Evolutionary conservation across 1,284 basidiomycete species (phyloP), one percentile per base, ranked within the genome.

Genomic region (Melampsora americana): DNA sequence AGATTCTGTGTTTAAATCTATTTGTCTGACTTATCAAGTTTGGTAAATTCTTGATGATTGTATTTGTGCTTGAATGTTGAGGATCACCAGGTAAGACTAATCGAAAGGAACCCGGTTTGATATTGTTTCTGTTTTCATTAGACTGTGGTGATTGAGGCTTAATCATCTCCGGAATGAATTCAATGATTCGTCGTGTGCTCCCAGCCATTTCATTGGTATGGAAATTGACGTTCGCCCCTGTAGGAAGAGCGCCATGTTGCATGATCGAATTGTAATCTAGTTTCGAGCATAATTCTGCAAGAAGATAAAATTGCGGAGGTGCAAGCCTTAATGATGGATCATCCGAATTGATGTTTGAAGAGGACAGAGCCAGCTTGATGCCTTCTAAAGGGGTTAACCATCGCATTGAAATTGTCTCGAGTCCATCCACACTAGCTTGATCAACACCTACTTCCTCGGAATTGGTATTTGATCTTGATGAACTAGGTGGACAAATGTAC

Each of bases 291-390:
- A 80, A 66, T 12, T 80, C 79, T 2, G 73, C 77, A 18, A 80
- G 67, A 16, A 80, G 67, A 72, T 80, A 79, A 66, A 80, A 80
- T 44, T 80, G 80, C 14, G 80, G 80, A 14, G 80, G 80, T 59
- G 79, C 78, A 3, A 80, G 70, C 46, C 78, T 61, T 72, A 80
- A 76, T 18, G 68, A 30, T 32, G 56, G 28, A 26, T 56, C 39
- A 30, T 62, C 44, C 56, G 68, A 35, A 48, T 66, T 23, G 20
- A 30, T 61, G 12, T 39, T n/a, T 1, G 50, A n/a, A 30, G 30
- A 56, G 39, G 39, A 42, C 6, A 12, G 56, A 50, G 18, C 46
- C 4, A 11, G 28, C 32, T 66, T 64, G 53, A 80, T 61, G 16
- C 77, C 79, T 39, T 79, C 77, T 9, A 12, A 14, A 0, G 80